Conservation (phyloP, 2,329 filamentous ascomycete genomes). For the Botrytis paeoniae region DNA sequence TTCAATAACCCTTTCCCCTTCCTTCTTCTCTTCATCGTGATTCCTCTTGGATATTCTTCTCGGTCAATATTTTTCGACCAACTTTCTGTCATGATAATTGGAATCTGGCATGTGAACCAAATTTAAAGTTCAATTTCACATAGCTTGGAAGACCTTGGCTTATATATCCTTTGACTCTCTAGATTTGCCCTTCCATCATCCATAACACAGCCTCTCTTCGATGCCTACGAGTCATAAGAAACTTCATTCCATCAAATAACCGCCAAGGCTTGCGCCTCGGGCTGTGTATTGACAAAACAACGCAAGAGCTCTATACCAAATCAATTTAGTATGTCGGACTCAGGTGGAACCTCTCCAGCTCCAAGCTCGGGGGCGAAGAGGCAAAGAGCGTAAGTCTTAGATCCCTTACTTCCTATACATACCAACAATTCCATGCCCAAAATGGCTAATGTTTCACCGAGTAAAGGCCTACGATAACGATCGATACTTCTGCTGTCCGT, state of each 20-base stretch:
- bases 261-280: conserved; percentile 33
- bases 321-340: conserved; percentile 28
- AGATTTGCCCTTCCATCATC: conserved; percentile 1
- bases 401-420: conserved; percentile 25
- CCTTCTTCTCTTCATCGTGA: not conserved
- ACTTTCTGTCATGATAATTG: not conserved
- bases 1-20: not conserved
- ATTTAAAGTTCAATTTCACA: not conserved
- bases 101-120: not conserved
- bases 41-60: conserved; percentile 1
- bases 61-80: not conserved
- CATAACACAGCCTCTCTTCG: conserved; percentile 27
- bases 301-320: conserved; percentile 18
- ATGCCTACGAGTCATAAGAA: conserved; percentile 28
- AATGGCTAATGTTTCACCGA: conserved; percentile 9
- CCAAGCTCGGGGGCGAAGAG: conserved; percentile 33
- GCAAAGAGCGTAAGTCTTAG: conserved; percentile 38
- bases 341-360: conserved; percentile 27
- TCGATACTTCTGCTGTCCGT: conserved; percentile 54
- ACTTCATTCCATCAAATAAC: conserved; percentile 23
- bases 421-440: conserved; percentile 21
- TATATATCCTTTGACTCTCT: conserved; percentile 27
- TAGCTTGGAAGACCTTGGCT: conserved; percentile 24
- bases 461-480: conserved; percentile 51
- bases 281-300: conserved; percentile 31